phyloP scores from a whole-genome alignment of 345 rosid genomes.

The Fremontodendron californicum region DNA sequence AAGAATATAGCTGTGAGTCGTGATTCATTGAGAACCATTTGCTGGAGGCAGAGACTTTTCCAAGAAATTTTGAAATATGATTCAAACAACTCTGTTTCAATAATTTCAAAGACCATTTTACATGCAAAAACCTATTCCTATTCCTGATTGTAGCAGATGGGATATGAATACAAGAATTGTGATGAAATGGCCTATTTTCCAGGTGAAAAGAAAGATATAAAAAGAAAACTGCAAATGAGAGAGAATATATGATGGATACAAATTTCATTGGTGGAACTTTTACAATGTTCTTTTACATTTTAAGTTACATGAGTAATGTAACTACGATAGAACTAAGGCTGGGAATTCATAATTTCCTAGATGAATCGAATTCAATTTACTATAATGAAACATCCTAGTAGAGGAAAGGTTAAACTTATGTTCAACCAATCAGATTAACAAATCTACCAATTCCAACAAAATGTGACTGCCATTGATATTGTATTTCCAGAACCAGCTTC shows the following conservation, averaged over 20 bases:
- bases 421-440: constrained; percentile 44
- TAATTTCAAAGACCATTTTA: background rate
- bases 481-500: constrained; percentile 95
- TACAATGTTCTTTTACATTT: background rate
- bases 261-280: background rate
- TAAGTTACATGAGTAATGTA: background rate
- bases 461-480: constrained; percentile 50
- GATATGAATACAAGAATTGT: background rate
- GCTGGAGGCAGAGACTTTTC: background rate
- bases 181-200: background rate
- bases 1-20: background rate
- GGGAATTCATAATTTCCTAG: background rate
- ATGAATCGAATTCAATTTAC: background rate
- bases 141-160: background rate
- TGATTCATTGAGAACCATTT: background rate
- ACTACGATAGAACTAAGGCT: background rate
- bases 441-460: constrained; percentile 51
- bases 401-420: constrained; percentile 49
- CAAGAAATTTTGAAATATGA: no score
- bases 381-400: constrained; percentile 3
- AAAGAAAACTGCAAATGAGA: background rate
- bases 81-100: background rate
- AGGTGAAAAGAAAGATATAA: background rate
- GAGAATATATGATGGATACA: background rate
- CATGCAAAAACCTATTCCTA: background rate